phyloP scores from a whole-genome alignment of 179 eudicot genomes.

The Patellifolia procumbens region DNA sequence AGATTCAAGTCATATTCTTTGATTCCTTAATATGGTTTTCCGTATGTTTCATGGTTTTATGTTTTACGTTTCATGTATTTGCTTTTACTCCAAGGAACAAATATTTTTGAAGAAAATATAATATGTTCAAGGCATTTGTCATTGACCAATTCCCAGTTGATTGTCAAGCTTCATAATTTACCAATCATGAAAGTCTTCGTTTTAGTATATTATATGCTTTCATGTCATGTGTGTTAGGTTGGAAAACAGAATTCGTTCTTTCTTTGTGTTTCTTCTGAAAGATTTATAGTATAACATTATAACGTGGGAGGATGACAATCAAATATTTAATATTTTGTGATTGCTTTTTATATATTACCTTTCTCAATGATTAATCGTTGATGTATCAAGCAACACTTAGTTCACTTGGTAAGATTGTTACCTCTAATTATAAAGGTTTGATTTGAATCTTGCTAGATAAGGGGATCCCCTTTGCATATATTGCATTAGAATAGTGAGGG shows the following conservation, averaged over 20 bases:
- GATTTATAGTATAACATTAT: background rate
- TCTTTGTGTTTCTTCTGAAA: background rate
- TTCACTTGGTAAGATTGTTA: too few relatives aligned
- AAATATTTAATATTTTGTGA: background rate
- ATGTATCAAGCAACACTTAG: too few relatives aligned
- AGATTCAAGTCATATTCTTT: background rate
- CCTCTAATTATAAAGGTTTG: too few relatives aligned
- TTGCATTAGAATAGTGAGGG: too few relatives aligned
- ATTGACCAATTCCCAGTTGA: constrained; percentile 17
- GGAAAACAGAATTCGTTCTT: constrained; percentile 16
- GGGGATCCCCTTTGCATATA: too few relatives aligned
- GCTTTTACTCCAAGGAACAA: constrained; percentile 17
- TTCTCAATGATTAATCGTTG: background rate
- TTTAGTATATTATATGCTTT: background rate
- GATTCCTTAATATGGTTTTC: constrained; percentile 14
- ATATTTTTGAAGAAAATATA: background rate
- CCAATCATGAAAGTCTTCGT: constrained; percentile 13
- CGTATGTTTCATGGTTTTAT: background rate
- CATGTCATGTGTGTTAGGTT: constrained; percentile 22
- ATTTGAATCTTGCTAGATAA: too few relatives aligned
- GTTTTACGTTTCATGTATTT: constrained; percentile 5
- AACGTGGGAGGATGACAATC: constrained; percentile 14
- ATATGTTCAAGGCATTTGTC: constrained; percentile 1
- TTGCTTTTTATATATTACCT: background rate
- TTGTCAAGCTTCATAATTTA: constrained; percentile 2